Evolutionary conservation across 1,284 basidiomycete genomes (phyloP), one percentile per base, ranked within the genome.

Genomic region (Trichosporon coremiiforme): DNA sequence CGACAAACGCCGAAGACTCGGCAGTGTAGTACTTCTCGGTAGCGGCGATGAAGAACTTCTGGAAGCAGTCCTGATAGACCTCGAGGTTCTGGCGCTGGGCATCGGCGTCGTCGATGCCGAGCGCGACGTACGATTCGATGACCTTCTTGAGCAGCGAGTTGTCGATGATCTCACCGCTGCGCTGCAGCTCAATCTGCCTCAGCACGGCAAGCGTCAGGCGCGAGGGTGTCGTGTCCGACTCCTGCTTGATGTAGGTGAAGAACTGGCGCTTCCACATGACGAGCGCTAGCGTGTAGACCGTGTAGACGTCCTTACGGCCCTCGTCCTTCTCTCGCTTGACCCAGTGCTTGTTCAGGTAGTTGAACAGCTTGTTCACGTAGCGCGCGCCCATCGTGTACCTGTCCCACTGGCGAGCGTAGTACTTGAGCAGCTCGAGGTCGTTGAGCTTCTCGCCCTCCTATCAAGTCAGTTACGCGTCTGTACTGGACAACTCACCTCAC

Each of bases 341-440:
- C 97, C 97, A 99, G 85, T 98, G 95, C 70, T 96, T 92, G 83
- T 99, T 98, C 71, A 98, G 89, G 84, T 98, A 98, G 22, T 93
- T 92, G 86, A 98, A 98, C 55, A 99, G 85, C 71, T 95, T 90
- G 80, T 97, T 95, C 79, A 99, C 91, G 82, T 95, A 98, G 82
- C 93, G 94, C 9, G 96, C 95, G 70, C 96, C 96, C 0, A 90
- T 94, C 0, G 96, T 99, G 85, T 98, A 99, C 55, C 94, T 88
- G 79, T 95, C 92, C 96, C 97, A 99, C 82, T 98, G 92, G 68
- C 86, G 83, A 2, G 94, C 93, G 79, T 99, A 99, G 84, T 93
- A 98, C 74, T 90, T 90, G 70, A 99, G 85, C 53, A 99, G 87
- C 20, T 90, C 91, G 74, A 95, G 90, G 80, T 97, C 95, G 72